phyloP scores from a whole-genome alignment of 2,329 filamentous ascomycete species.

The Aureobasidium subglaciale region DNA sequence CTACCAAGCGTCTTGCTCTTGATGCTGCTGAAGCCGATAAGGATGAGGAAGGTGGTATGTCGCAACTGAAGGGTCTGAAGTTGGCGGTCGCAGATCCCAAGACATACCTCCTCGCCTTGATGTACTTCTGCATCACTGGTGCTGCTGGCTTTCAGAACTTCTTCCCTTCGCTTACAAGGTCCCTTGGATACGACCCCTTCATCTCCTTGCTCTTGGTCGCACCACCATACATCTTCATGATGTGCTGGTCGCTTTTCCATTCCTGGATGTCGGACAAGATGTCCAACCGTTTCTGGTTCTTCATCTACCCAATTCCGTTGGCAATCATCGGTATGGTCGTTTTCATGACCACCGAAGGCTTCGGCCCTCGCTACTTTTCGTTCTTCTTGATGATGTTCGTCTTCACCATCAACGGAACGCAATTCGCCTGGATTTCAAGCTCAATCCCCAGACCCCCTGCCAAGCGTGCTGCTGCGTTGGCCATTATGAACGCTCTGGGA shows the following conservation, averaged over 20 bases:
- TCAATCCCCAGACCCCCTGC: conserved; percentile 68
- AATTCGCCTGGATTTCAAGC: conserved; percentile 71
- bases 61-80: conserved; percentile 44
- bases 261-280: conserved; percentile 39
- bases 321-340: conserved; percentile 46
- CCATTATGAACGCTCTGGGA: conserved; percentile 66
- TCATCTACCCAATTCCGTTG: conserved; percentile 45
- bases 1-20: conserved; percentile 43
- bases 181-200: conserved; percentile 38
- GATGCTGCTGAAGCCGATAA: conserved; percentile 45
- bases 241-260: conserved; percentile 41
- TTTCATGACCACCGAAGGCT: conserved; percentile 47
- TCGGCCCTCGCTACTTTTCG: conserved; percentile 49
- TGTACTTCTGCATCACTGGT: conserved; percentile 44
- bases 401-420: conserved; percentile 49
- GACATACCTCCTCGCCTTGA: conserved; percentile 42
- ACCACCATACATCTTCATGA: conserved; percentile 49
- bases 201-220: conserved; percentile 46
- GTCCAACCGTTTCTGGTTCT: conserved; percentile 46
- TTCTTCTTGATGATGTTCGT: conserved; percentile 52
- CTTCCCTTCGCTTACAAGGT: conserved; percentile 46
- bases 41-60: conserved; percentile 42
- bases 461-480: conserved; percentile 65
- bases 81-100: conserved; percentile 46
- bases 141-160: conserved; percentile 51